phyloP scores from a whole-genome alignment of 805 yeast genomes.

The Debaryomyces castellii region DNA sequence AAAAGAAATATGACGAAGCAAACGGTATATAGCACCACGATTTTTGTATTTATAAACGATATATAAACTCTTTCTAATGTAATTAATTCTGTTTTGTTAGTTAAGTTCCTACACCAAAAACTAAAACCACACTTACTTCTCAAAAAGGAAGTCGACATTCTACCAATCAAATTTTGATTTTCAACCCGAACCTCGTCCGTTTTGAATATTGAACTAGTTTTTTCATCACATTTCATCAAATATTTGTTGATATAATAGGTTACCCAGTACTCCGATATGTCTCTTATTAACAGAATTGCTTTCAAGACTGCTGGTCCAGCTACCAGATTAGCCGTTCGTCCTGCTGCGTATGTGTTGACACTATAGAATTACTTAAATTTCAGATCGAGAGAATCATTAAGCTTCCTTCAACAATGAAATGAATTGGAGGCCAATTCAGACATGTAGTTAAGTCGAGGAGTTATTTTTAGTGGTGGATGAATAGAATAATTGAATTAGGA shows the following conservation, averaged over 20 bases:
- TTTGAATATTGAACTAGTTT: not conserved
- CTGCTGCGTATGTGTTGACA: constrained; percentile 39
- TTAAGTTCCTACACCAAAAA: not conserved
- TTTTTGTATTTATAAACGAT: not conserved
- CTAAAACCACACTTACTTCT: constrained; percentile 12
- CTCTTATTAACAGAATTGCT: constrained; percentile 45
- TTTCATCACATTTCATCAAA: not conserved
- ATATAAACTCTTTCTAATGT: not conserved
- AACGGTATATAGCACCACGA: not conserved
- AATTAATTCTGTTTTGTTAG: not conserved
- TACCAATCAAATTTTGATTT: constrained; percentile 31
- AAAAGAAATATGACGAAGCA: constrained; percentile 17
- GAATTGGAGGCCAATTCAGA: not conserved
- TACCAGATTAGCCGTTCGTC: constrained; percentile 38
- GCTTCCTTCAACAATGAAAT: not conserved
- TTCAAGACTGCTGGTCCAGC: constrained; percentile 44
- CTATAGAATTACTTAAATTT: not conserved
- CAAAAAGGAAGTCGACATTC: constrained; percentile 26
- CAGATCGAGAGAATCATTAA: not conserved
- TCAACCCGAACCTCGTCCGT: constrained; percentile 19
- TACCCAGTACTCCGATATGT: constrained; percentile 23
- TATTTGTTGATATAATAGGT: constrained; percentile 8
- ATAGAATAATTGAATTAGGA: not conserved
- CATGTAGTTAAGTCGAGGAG: not conserved
- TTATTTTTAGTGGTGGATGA: not conserved